These are phyloP conservation scores for Aspergillus sp. DNA, from an alignment of 2,329 filamentous ascomycete species.

Conservation along the genomic window DNA sequence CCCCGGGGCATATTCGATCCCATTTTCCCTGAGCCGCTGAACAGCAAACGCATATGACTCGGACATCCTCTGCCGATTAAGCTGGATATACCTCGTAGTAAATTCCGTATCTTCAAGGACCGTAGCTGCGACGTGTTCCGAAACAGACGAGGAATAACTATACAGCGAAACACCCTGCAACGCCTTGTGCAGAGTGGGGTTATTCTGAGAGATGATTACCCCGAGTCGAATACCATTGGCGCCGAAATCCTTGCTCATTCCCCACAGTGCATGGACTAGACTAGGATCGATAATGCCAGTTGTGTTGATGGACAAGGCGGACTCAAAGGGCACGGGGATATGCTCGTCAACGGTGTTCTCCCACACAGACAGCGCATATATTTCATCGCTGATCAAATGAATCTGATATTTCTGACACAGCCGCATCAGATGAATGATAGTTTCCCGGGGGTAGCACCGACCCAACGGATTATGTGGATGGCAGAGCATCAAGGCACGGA, in stretches of 20 bases:
- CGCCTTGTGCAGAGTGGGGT: conserved; percentile 42
- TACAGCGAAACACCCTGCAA: conserved; percentile 48
- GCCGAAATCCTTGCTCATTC: conserved; percentile 56
- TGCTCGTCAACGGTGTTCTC: conserved; percentile 24
- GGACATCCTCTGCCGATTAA: conserved; percentile 47
- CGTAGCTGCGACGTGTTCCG: conserved; percentile 40
- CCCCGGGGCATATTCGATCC: conserved; percentile 50
- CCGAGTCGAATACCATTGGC: conserved; percentile 59
- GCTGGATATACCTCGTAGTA: conserved; percentile 47
- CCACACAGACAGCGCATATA: conserved; percentile 59
- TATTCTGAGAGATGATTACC: conserved; percentile 48
- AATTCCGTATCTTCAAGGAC: conserved; percentile 50
- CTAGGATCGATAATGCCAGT: conserved; percentile 50
- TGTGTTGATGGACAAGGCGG: conserved; percentile 48
- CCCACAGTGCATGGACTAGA: conserved; percentile 54
- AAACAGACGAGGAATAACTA: conserved; percentile 49
- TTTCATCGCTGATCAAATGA: conserved; percentile 60
- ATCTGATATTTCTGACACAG: conserved; percentile 54
- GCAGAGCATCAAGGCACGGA: conserved; percentile 54
- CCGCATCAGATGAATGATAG: conserved; percentile 47
- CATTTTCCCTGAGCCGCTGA: conserved; percentile 40
- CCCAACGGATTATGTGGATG: conserved; percentile 57
- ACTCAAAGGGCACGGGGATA: conserved; percentile 42
- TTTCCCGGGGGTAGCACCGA: conserved; percentile 47
- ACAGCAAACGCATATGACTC: conserved; percentile 44